Percentiles rank a stretch among this genome's conserved stretches.
Conservation (phyloP, 768 basidiomycete genomes). For the Lactarius hatsudake region DNA sequence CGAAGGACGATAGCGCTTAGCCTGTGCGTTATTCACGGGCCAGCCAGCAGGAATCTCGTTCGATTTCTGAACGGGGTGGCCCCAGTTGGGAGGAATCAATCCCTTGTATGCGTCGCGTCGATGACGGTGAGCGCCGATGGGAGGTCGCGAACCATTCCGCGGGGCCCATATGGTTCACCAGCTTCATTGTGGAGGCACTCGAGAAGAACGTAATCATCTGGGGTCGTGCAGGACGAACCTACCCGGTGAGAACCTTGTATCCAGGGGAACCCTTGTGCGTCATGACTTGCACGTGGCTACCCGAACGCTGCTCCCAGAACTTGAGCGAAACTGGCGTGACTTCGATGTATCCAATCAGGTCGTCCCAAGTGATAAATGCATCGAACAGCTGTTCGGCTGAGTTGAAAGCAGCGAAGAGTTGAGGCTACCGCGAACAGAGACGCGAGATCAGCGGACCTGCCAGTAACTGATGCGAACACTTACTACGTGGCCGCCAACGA, state of each 20-base stretch:
- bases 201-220: conserved; percentile 19
- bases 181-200: conserved; percentile 9
- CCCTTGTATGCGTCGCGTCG: conserved; percentile 14
- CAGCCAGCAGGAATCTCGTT: neutral
- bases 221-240: conserved; percentile 19
- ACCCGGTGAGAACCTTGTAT: conserved; percentile 7
- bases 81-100: conserved; percentile 19
- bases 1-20: neutral
- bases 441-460: neutral
- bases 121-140: conserved; percentile 16
- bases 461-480: neutral
- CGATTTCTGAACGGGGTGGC: conserved; percentile 8
- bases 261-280: neutral
- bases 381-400: conserved; percentile 34
- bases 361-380: conserved; percentile 31
- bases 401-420: conserved; percentile 34
- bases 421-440: conserved; percentile 23
- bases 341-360: conserved; percentile 27
- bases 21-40: neutral
- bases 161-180: conserved; percentile 19
- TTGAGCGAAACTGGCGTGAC: conserved; percentile 34
- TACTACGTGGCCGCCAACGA: conserved; percentile 20
- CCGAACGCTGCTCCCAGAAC: conserved; percentile 30
- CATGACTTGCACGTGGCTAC: neutral
- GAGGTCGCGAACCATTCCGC: conserved; percentile 24